phyloP scores from a whole-genome alignment of 1,139 yeast species.

The Magnusiomyces paraingens region DNA sequence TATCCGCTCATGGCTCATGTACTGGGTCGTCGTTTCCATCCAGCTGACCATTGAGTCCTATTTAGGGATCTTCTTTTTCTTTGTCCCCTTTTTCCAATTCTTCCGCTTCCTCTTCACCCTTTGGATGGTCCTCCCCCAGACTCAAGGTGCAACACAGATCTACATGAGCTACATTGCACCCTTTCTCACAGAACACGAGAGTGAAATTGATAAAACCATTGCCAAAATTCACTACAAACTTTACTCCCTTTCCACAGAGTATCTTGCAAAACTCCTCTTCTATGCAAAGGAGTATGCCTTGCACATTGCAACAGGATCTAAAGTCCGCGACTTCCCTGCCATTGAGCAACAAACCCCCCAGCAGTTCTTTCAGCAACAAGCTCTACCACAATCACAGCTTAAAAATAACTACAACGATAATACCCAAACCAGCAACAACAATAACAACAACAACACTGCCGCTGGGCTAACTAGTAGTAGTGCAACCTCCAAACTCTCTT shows the following conservation, averaged over 20 bases:
- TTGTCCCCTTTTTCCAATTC: constrained; percentile 47
- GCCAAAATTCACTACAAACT: constrained; percentile 21
- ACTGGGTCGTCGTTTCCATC: constrained; percentile 51
- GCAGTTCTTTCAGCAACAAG: neutral
- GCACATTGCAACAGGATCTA: constrained; percentile 10
- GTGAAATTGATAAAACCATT: constrained; percentile 26
- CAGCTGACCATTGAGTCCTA: constrained; percentile 40
- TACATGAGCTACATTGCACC: constrained; percentile 32
- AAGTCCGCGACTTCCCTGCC: constrained; percentile 4
- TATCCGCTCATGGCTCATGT: constrained; percentile 54
- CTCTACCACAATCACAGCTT: neutral
- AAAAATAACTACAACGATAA: neutral
- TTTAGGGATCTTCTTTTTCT: constrained; percentile 36
- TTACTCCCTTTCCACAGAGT: constrained; percentile 22
- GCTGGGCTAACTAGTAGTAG: neutral
- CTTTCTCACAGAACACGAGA: constrained; percentile 29
- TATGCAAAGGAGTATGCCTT: constrained; percentile 11
- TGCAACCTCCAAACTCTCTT: neutral
- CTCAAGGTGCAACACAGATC: constrained; percentile 35
- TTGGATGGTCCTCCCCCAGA: constrained; percentile 50
- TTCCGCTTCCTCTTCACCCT: constrained; percentile 37
- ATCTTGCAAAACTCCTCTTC: constrained; percentile 17
- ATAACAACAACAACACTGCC: neutral
- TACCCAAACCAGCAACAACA: neutral
- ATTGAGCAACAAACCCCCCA: no score